Percentiles rank a stretch among this genome's conserved stretches.
Evolutionary conservation across 257 asterid genomes (phyloP).

Genomic region (Anisodus acutangulus): DNA sequence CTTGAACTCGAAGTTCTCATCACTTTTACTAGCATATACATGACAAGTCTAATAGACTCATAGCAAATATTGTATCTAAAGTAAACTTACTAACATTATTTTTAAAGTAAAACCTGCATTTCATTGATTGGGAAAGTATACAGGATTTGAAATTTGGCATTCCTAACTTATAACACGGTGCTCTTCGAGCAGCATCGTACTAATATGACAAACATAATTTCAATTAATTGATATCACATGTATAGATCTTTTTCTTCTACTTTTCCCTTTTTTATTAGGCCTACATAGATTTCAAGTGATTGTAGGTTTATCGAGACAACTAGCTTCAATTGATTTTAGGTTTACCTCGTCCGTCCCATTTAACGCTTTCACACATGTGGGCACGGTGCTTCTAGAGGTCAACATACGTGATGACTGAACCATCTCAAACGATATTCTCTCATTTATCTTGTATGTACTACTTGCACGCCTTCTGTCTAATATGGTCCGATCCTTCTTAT

Average conservation of each 20-base stretch:
- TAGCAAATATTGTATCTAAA: not conserved
- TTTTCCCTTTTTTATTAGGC: not conserved
- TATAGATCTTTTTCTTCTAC: not conserved
- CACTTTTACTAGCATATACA: not conserved
- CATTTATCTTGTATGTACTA: not conserved
- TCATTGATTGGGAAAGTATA: too few relatives aligned
- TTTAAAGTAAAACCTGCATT: too few relatives aligned
- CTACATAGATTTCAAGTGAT: not conserved
- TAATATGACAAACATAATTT: not conserved
- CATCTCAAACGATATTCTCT: not conserved
- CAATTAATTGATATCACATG: not conserved
- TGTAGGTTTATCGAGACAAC: not conserved
- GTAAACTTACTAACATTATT: too few relatives aligned
- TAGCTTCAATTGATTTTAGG: not conserved
- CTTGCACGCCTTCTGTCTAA: not conserved
- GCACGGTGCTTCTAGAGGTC: not conserved
- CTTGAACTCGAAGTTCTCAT: not conserved
- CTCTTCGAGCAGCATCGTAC: not conserved
- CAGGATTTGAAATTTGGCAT: too few relatives aligned
- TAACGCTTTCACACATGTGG: not conserved
- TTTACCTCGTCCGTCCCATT: not conserved
- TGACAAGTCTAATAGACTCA: not conserved
- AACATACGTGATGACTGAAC: not conserved
- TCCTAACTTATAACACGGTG: too few relatives aligned
- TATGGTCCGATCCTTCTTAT: not conserved